Evolutionary conservation across 495 filamentous ascomycete genomes (phyloP).

Genomic region (Penicillium diatomitis): DNA sequence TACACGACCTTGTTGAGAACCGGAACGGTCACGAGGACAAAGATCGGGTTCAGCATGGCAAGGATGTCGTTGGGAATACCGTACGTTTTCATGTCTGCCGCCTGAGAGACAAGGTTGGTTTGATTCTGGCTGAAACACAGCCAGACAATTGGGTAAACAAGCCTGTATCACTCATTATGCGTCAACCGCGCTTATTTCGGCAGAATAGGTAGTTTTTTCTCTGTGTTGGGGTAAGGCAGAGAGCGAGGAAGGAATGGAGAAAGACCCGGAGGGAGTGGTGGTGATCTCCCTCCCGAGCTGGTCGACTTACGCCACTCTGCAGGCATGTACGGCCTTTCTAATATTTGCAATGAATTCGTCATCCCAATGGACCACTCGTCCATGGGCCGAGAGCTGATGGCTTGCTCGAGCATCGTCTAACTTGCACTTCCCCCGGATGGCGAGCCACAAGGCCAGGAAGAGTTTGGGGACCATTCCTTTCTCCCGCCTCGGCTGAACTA

Average conservation of each 20-base stretch:
- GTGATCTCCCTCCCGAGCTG: too few relatives aligned
- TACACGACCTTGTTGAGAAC: constrained; percentile 40
- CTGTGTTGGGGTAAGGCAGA: too few relatives aligned
- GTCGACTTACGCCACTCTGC: too few relatives aligned
- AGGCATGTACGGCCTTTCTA: too few relatives aligned
- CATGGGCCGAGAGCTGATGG: neutral
- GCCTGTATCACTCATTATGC: constrained; percentile 6
- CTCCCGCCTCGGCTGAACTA: too few relatives aligned
- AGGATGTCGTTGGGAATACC: constrained; percentile 14
- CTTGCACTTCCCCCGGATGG: neutral
- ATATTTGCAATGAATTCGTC: too few relatives aligned
- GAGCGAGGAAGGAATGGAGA: too few relatives aligned
- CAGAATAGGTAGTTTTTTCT: too few relatives aligned
- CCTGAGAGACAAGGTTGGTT: constrained; percentile 47
- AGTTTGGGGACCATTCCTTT: neutral
- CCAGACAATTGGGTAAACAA: constrained; percentile 19
- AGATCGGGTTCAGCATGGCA: neutral
- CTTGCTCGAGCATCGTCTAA: neutral
- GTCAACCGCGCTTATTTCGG: too few relatives aligned
- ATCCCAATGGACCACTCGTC: neutral
- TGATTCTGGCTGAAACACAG: constrained; percentile 26
- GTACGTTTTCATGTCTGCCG: constrained; percentile 39
- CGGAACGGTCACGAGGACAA: constrained; percentile 36
- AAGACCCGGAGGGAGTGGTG: too few relatives aligned
- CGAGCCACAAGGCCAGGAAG: neutral